Evolutionary conservation across 2,329 filamentous ascomycete genomes (phyloP).

Genomic region (Xylaria sp.): DNA sequence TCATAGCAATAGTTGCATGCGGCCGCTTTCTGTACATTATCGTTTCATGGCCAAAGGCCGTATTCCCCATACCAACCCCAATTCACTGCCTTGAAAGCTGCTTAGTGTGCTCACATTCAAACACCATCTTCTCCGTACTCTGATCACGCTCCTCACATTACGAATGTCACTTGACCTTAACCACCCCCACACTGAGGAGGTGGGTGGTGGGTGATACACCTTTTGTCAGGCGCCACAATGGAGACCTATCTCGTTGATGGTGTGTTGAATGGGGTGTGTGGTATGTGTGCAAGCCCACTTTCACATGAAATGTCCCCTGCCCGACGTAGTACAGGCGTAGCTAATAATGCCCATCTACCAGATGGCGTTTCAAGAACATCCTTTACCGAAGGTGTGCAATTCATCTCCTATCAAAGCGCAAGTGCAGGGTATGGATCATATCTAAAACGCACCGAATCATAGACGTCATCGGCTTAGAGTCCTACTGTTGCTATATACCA

Average conservation of each 20-base stretch:
- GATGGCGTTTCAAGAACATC: neutral
- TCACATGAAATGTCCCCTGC: conserved; percentile 44
- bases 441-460: neutral
- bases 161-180: conserved; percentile 46
- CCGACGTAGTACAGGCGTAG: conserved; percentile 11
- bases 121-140: conserved; percentile 33
- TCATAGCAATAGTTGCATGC: conserved; percentile 11
- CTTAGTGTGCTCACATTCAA: conserved; percentile 18
- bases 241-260: conserved; percentile 36
- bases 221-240: conserved; percentile 43
- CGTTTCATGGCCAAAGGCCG: neutral
- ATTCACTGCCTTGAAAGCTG: conserved; percentile 4
- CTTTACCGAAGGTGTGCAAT: neutral
- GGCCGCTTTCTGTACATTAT: conserved; percentile 2
- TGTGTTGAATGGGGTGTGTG: conserved; percentile 28
- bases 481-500: neutral
- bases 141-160: conserved; percentile 45
- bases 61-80: conserved; percentile 9
- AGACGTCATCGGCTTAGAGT: neutral
- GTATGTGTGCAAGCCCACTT: conserved; percentile 42
- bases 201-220: conserved; percentile 39
- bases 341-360: neutral
- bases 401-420: neutral
- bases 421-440: neutral
- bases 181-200: conserved; percentile 28